Conservation (phyloP, 2,329 filamentous ascomycete species). For the Aureobasidium sp. region DNA sequence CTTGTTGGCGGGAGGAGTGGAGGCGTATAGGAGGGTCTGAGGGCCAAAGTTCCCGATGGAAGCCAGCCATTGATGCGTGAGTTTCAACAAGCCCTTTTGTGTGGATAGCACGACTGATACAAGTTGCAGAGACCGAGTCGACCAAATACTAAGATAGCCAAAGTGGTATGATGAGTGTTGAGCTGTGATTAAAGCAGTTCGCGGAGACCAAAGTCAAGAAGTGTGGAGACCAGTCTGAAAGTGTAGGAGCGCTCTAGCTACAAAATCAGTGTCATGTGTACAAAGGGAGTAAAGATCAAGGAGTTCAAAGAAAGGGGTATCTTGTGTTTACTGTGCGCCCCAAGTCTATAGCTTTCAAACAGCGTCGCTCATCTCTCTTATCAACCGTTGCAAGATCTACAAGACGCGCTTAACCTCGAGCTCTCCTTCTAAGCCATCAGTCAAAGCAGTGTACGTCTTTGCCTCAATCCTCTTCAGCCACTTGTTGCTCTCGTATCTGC, state of each 20-base stretch:
- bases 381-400: slow-evolving; percentile 21
- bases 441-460: slow-evolving; percentile 25
- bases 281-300: background rate
- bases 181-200: too few relatives aligned
- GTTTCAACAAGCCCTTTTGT: too few relatives aligned
- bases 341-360: slow-evolving; percentile 2
- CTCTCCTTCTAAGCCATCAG: slow-evolving; percentile 34
- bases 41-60: too few relatives aligned
- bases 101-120: too few relatives aligned
- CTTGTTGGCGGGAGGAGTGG: too few relatives aligned
- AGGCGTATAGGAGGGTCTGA: too few relatives aligned
- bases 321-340: background rate
- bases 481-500: slow-evolving; percentile 64
- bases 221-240: background rate
- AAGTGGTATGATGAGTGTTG: too few relatives aligned
- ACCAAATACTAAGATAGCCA: too few relatives aligned
- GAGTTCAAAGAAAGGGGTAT: background rate
- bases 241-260: too few relatives aligned
- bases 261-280: too few relatives aligned
- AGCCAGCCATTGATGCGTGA: too few relatives aligned
- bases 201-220: background rate
- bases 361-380: background rate
- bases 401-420: slow-evolving; percentile 43
- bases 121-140: too few relatives aligned
- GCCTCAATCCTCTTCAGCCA: slow-evolving; percentile 67